Base-by-base conservation (phyloP, 2,329 filamentous ascomycete genomes). In the Sporothrix euskadiensis region DNA sequence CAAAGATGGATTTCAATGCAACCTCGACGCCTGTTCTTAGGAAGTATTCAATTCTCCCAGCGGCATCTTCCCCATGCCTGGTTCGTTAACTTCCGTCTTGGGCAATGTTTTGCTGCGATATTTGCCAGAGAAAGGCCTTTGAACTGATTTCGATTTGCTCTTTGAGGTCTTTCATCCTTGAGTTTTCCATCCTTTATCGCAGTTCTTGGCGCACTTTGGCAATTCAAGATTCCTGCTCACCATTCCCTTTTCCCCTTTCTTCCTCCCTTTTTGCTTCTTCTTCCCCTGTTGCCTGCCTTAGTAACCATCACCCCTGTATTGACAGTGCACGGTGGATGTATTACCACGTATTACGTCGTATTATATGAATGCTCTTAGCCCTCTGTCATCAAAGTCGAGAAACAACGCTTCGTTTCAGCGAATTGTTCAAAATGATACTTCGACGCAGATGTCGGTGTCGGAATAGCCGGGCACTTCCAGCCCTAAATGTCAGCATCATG, bases 121-220 rank as follows among this genome's bases (percentile, higher is more conserved):
- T 47, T 47, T 47, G 41, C 41, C 14, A 12, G 14, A 26, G 12
- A 56, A 9, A 56, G 52, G 2, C 52, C 14, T 56, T 56, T 56
- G 22, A 26, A 26, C 22, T 22, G 8, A 54, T 6, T 41, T 63
- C 41, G 35, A 44, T 47, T 66, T 14, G 10, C 12, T 47, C 3
- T 47, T 30, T 39, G 30, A 39, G 19, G 9, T 44, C 12, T 63
- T n/a, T 35, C n/a, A 10, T 1, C 56, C 59, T 22, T 35, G n/a
- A 44, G 3, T 44, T 47, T 30, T 30, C 22, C 22, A 8, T 44
- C 22, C 61, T 47, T 8, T 66, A 47, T 66, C 61, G 39, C 39
- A 66, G 6, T 22, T 66, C 22, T 66, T 66, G 61, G 39, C 39
- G 61, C 61, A 66, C 61, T 47, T 47, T 66, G 61, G 61, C 61